Conservation (phyloP, 2,329 filamentous ascomycete species). For the Colletotrichum acutatum region DNA sequence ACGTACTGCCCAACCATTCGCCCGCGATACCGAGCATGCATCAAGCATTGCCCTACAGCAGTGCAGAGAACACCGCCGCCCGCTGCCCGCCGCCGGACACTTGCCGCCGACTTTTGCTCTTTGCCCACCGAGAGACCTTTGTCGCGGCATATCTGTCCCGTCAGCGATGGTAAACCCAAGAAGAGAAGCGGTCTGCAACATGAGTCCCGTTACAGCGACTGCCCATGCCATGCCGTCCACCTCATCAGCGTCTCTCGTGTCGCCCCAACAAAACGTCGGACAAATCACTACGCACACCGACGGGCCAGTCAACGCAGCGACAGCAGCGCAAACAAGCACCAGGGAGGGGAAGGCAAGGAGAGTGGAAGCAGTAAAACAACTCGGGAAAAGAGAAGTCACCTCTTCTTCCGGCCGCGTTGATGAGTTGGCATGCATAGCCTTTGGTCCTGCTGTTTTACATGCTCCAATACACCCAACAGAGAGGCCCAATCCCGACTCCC, state of each 20-base stretch:
- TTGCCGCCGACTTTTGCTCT: background rate
- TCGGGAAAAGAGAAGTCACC: background rate
- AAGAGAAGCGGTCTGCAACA: slow-evolving; percentile 16
- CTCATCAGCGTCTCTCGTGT: slow-evolving; percentile 9
- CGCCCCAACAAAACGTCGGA: slow-evolving; percentile 27
- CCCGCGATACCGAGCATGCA: slow-evolving; percentile 12
- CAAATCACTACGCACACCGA: slow-evolving; percentile 28
- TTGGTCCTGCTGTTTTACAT: slow-evolving; percentile 31
- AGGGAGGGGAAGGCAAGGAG: background rate
- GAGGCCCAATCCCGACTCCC: background rate
- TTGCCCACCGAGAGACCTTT: background rate
- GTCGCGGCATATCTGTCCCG: background rate
- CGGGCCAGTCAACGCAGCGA: slow-evolving; percentile 18
- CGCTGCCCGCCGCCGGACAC: background rate
- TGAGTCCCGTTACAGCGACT: background rate
- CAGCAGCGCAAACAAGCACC: background rate
- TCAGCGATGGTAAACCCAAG: background rate
- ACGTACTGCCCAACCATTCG: slow-evolving; percentile 14
- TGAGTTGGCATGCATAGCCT: slow-evolving; percentile 36
- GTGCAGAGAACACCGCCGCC: background rate
- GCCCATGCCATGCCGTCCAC: slow-evolving; percentile 9
- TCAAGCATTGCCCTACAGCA: background rate
- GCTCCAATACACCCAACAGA: slow-evolving; percentile 7
- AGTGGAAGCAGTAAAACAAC: background rate
- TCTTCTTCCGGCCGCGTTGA: slow-evolving; percentile 28